Evolutionary conservation across 2,329 filamentous ascomycete species (phyloP).

Genomic region (Fusarium odoratissimum): DNA sequence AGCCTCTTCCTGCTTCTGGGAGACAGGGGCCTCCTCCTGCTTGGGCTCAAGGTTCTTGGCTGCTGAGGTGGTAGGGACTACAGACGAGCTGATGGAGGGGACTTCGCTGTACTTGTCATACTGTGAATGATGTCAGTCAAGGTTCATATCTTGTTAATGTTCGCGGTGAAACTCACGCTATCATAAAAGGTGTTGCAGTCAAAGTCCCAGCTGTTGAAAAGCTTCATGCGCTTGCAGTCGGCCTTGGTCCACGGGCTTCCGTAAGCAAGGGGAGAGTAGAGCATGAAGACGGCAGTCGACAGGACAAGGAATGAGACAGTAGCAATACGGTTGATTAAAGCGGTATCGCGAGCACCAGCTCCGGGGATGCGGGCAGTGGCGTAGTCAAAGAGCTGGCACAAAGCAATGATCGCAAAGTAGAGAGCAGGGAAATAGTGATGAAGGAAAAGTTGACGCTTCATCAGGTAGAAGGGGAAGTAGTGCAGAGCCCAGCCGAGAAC

Average conservation of each 20-base stretch:
- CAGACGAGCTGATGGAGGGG: constrained; percentile 42
- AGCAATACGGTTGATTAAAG: constrained; percentile 78
- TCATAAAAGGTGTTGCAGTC: constrained; percentile 95
- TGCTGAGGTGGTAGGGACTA: constrained; percentile 46
- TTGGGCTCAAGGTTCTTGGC: constrained; percentile 39
- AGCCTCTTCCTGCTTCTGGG: constrained; percentile 46
- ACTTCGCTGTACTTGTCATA: constrained; percentile 60
- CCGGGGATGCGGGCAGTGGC: constrained; percentile 76
- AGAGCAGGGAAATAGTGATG: constrained; percentile 98
- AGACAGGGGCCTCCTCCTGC: constrained; percentile 43
- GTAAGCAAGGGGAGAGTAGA: constrained; percentile 92
- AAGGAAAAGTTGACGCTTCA: constrained; percentile 97
- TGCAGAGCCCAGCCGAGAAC: constrained; percentile 97
- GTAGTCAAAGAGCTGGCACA: constrained; percentile 93
- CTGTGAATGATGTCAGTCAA: constrained; percentile 49
- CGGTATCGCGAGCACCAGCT: constrained; percentile 73
- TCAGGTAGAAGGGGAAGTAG: constrained; percentile 98
- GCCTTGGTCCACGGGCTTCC: constrained; percentile 93
- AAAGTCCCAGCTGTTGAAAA: constrained; percentile 94
- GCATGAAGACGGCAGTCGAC: constrained; percentile 78
- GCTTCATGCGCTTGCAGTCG: constrained; percentile 87
- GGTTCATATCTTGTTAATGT: neutral
- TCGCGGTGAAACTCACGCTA: constrained; percentile 72
- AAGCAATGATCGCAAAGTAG: constrained; percentile 90
- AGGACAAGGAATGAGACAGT: constrained; percentile 80